Conservation (phyloP, 345 rosid genomes). For the Acer campestre region DNA sequence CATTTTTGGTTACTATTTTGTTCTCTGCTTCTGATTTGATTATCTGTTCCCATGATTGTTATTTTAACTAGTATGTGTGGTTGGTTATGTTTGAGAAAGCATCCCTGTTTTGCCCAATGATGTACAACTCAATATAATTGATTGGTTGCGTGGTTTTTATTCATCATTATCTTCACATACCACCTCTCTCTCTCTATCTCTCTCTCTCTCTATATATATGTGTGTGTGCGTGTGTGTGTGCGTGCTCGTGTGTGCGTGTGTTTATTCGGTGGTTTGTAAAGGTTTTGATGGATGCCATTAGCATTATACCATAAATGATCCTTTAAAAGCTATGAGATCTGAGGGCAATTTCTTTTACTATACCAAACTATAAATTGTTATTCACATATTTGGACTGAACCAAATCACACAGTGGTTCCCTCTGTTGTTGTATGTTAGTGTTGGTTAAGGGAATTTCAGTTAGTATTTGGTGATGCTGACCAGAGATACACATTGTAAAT, state of each 20-base stretch:
- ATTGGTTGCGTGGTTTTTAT: conserved; percentile 15
- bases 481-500: background rate
- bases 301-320: conserved; percentile 17
- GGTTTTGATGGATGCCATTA: conserved; percentile 12
- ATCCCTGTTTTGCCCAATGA: conserved; percentile 13
- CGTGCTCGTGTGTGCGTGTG: background rate
- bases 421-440: background rate
- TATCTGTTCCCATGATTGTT: no score
- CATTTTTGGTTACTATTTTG: no score
- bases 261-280: conserved; percentile 10
- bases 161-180: conserved; percentile 8
- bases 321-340: conserved; percentile 20
- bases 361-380: background rate
- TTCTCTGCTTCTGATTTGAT: no score
- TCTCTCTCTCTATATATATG: background rate
- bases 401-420: background rate
- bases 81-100: no score
- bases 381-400: background rate
- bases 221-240: background rate
- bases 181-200: conserved; percentile 2
- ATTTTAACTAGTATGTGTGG: no score
- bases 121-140: conserved; percentile 9
- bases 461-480: background rate
- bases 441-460: no score
- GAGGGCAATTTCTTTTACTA: conserved; percentile 16